Percentiles rank a stretch among this genome's conserved stretches.
Evolutionary conservation across 306 rosid genomes (phyloP).

Genomic region (Nissolia schottii): DNA sequence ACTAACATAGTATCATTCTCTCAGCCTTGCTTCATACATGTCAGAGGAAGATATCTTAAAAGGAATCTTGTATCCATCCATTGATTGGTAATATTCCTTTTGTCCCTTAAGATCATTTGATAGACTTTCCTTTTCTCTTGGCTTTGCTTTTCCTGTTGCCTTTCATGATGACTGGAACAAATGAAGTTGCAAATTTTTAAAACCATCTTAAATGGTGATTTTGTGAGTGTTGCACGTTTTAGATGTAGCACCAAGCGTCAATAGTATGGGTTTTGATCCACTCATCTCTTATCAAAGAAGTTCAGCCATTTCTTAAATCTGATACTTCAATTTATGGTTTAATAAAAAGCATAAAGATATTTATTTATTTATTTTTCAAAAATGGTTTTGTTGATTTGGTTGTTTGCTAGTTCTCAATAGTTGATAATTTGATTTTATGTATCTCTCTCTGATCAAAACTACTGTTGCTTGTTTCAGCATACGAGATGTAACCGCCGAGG

Average conservation of each 20-base stretch:
- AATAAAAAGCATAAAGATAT: too few relatives aligned
- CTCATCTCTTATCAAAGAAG: not conserved
- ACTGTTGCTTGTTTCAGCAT: slow-evolving; percentile 52
- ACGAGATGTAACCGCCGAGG: slow-evolving; percentile 79
- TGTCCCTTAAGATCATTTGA: not conserved
- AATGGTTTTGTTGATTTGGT: slow-evolving; percentile 5
- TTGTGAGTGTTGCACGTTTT: not conserved
- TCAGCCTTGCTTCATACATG: slow-evolving; percentile 97
- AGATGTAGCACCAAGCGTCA: slow-evolving; percentile 5
- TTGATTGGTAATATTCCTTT: slow-evolving; percentile 53
- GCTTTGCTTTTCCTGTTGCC: not conserved
- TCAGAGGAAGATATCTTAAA: slow-evolving; percentile 69
- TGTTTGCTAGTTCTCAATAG: not conserved
- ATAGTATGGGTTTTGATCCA: not conserved
- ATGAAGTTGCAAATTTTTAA: not conserved
- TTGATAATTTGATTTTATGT: slow-evolving; percentile 18
- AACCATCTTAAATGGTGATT: not conserved
- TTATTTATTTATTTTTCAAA: not conserved
- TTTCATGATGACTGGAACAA: not conserved
- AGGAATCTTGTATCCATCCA: slow-evolving; percentile 83
- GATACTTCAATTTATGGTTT: too few relatives aligned
- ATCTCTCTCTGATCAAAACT: slow-evolving; percentile 7
- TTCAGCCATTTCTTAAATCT: not conserved
- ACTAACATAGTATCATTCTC: slow-evolving; percentile 36
- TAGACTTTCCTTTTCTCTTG: slow-evolving; percentile 3